Evolutionary conservation across 23 red algal species (phyloP).

Genomic region (Gracilaria gracilis): DNA sequence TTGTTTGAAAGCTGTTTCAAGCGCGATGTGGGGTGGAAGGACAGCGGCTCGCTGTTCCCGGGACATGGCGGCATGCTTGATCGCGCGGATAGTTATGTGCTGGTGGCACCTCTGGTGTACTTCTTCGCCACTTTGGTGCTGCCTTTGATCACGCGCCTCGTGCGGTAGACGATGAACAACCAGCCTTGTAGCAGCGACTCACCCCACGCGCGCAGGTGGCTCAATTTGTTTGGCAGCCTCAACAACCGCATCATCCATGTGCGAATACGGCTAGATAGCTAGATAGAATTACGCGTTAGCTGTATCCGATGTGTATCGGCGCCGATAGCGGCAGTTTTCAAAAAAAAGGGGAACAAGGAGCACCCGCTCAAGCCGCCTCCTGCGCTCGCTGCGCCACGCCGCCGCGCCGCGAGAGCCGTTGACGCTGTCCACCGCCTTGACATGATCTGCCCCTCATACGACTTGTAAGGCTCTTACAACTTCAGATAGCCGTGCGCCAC

Average conservation of each 20-base stretch:
- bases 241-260: no score
- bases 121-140: conserved; percentile 89
- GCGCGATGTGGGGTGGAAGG: conserved; percentile 97
- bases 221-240: neutral
- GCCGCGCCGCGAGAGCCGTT: conserved; percentile 5
- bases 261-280: no score
- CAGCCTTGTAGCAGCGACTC: no score
- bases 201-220: neutral
- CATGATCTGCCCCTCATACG: neutral
- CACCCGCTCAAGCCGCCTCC: no score
- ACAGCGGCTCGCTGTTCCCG: conserved; percentile 87
- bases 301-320: no score
- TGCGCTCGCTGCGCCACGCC: conserved; percentile 13
- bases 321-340: no score
- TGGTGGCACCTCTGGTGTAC: conserved; percentile 95
- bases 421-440: no score
- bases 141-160: conserved; percentile 63
- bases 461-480: no score
- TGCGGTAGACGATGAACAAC: conserved; percentile 31
- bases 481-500: no score
- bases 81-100: conserved; percentile 89
- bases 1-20: conserved; percentile 96
- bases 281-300: no score
- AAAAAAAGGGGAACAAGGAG: no score
- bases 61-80: conserved; percentile 99